Evolutionary conservation across 306 rosid species (phyloP), one percentile per base, ranked within the genome.

Genomic region (Lathyrus oleraceus): DNA sequence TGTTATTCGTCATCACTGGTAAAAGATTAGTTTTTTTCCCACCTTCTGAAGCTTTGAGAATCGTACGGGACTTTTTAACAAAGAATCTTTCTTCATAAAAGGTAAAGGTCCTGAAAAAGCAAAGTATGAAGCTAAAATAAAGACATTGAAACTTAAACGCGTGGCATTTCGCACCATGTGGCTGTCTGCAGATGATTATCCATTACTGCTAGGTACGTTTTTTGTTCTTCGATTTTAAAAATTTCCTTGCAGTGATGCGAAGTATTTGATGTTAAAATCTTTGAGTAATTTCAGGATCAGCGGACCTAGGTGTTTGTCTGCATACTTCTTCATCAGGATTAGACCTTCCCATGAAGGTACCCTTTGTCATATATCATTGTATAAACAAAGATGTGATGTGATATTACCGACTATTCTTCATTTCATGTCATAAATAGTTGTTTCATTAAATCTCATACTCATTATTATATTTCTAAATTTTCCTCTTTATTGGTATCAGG

Each of bases 261-360:
- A 61, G 42, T 51, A 44, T 47, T 44, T 65, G 43, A 74, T 51
- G 40, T 53, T 62, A 36, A 67, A 58, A 35, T 78, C 42, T 61
- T 57, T 64, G 75, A 21, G 14, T 61, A 25, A 83, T 73, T 76
- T 52, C 85, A 94, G 99, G 99, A 68, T 94, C 99, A 3, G 97
- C 89, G 10, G 97, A 94, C 70, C 81, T 94, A 42, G 99, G 99
- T 57, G 91, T 94, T 69, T 94, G 99, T 81, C 78, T 94, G 71
- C 99, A 94, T 78, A 91, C 97, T 57, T 94, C 97, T 39, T 94
- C 99, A 43, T 94, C 99, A 15, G 99, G 97, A 75, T 78, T 94
- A 74, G 99, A 94, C 83, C 99, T 91, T 83, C 99, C 99, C 36
- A 94, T 91, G 99, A 94, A 94, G 99, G 99, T 91, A 83, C 13